Conservation (phyloP, 306 rosid species). For the Cucurbita maxima region DNA sequence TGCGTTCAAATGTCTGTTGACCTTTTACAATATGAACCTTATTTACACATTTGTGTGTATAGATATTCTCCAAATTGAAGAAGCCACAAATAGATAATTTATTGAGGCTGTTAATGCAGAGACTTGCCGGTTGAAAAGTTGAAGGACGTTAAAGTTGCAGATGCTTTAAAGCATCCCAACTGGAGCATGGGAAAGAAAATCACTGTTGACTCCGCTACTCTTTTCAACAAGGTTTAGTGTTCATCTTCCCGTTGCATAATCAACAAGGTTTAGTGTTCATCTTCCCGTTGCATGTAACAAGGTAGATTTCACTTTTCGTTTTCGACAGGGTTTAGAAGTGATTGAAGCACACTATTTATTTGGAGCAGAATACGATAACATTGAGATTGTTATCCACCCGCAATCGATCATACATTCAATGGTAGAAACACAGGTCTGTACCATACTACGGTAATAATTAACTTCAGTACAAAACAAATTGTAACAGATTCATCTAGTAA, state of each 20-base stretch:
- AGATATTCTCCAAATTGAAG: not conserved
- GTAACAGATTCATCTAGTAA: not conserved
- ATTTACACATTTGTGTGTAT: not conserved
- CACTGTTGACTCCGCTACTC: slow-evolving; percentile 98
- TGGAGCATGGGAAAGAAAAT: slow-evolving; percentile 99
- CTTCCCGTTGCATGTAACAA: not conserved
- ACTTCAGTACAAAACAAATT: not conserved
- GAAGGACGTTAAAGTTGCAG: slow-evolving; percentile 93
- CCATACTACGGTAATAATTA: not conserved
- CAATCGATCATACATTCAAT: slow-evolving; percentile 95
- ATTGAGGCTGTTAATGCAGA: slow-evolving; percentile 24
- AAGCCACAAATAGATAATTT: not conserved
- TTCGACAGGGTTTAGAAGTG: slow-evolving; percentile 80
- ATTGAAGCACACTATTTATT: slow-evolving; percentile 95
- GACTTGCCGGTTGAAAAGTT: slow-evolving; percentile 93
- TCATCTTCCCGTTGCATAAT: slow-evolving; percentile 9
- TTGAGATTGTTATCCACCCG: slow-evolving; percentile 88
- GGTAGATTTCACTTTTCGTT: not conserved
- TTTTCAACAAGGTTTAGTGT: slow-evolving; percentile 74
- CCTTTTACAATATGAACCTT: not conserved
- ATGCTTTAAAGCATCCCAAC: slow-evolving; percentile 96
- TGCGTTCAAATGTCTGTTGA: not conserved
- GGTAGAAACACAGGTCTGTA: slow-evolving; percentile 85
- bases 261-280: slow-evolving; percentile 54
- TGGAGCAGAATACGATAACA: slow-evolving; percentile 83